These are phyloP conservation scores for Centrapalus pauciflorus DNA, from an alignment of 129 eudicot genomes.

Conservation along the genomic window DNA sequence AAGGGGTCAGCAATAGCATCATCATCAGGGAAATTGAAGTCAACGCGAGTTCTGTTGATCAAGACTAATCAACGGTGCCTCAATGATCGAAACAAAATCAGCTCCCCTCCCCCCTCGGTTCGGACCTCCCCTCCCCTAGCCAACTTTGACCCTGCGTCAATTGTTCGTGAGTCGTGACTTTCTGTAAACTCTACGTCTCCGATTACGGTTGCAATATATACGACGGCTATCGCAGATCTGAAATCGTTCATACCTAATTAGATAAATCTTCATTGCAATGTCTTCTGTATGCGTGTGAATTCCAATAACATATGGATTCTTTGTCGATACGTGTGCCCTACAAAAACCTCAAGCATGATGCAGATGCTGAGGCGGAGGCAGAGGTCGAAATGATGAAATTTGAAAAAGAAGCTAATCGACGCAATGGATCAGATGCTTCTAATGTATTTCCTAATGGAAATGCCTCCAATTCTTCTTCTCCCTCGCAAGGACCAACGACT, in stretches of 20 bases:
- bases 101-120: background rate
- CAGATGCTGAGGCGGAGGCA: background rate
- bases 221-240: background rate
- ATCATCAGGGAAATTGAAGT: background rate
- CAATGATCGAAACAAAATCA: background rate
- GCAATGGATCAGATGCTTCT: slow-evolving; percentile 7
- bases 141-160: slow-evolving; percentile 7
- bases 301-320: slow-evolving; percentile 46
- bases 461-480: slow-evolving; percentile 22
- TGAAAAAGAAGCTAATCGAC: slow-evolving; percentile 25
- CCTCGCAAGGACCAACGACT: slow-evolving; percentile 13
- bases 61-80: slow-evolving; percentile 15
- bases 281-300: background rate
- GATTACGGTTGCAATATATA: slow-evolving; percentile 2
- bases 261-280: background rate
- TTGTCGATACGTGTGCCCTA: slow-evolving; percentile 76
- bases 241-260: background rate
- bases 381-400: slow-evolving; percentile 61
- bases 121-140: background rate
- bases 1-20: background rate
- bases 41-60: background rate
- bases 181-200: slow-evolving; percentile 5
- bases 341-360: slow-evolving; percentile 50
- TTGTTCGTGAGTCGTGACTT: slow-evolving; percentile 9
- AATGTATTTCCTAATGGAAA: slow-evolving; percentile 20